Conservation (phyloP, 2,329 filamentous ascomycete species). For the Calcarisporium arbuscula region DNA sequence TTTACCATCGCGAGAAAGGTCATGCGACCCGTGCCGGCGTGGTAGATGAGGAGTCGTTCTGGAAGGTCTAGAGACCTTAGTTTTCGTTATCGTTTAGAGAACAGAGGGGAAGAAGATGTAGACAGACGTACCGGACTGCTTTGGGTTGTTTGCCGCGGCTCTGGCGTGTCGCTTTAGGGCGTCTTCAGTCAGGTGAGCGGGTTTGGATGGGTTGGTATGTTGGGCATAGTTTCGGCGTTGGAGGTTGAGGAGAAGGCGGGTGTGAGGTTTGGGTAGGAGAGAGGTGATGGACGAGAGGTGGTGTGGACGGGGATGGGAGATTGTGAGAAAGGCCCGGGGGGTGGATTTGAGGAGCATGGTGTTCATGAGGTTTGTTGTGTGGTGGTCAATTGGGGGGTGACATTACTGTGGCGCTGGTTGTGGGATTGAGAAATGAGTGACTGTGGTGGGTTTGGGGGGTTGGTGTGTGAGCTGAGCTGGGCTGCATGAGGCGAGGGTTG, state of each 20-base stretch:
- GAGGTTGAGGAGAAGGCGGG: too few relatives aligned
- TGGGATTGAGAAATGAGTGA: too few relatives aligned
- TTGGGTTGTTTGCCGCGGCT: conserved; percentile 14
- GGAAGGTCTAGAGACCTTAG: conserved; percentile 40
- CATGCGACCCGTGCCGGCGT: conserved; percentile 61
- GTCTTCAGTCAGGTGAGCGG: conserved; percentile 15
- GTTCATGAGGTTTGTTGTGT: too few relatives aligned
- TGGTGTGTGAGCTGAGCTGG: too few relatives aligned
- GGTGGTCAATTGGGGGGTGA: too few relatives aligned
- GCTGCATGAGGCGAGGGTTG: too few relatives aligned
- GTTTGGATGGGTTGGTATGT: conserved; percentile 4
- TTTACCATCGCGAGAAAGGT: conserved; percentile 66
- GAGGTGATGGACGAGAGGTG: not conserved
- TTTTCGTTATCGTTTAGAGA: not conserved
- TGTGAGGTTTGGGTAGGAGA: too few relatives aligned
- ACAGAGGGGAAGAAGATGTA: not conserved
- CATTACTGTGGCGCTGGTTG: too few relatives aligned
- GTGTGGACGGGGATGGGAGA: not conserved
- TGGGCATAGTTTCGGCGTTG: conserved; percentile 20
- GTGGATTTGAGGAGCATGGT: too few relatives aligned
- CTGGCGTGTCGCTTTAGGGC: conserved; percentile 21
- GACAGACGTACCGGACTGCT: conserved; percentile 13
- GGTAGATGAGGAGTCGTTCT: conserved; percentile 63
- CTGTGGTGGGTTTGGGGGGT: too few relatives aligned
- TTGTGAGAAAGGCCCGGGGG: too few relatives aligned